A percentile compares a stretch with the other conserved stretches of the same genome.
These are phyloP conservation scores for Bryoerythrophyllum caledonicum DNA, from an alignment of 225 moss, liverwort and hornwort species.

Conservation along the genomic window DNA sequence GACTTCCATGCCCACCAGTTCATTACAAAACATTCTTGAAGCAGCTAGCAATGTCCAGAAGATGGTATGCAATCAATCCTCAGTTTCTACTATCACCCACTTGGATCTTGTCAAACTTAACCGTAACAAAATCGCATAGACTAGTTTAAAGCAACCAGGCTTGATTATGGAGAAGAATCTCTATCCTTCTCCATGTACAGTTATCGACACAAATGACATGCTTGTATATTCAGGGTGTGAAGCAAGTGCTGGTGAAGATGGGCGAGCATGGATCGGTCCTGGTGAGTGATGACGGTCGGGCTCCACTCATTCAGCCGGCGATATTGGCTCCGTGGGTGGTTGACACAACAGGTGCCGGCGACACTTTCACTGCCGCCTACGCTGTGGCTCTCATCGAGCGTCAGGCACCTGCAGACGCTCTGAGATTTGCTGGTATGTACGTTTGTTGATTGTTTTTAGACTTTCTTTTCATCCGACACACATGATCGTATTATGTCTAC, in stretches of 20 bases:
- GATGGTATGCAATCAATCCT: conserved; percentile 34
- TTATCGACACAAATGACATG: too few relatives aligned
- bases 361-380: conserved; percentile 91
- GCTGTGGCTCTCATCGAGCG: conserved; percentile 75
- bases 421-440: conserved; percentile 86
- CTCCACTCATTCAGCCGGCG: conserved; percentile 52
- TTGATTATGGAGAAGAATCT: too few relatives aligned
- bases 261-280: conserved; percentile 66
- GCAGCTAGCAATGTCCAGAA: conserved; percentile 50
- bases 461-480: not conserved
- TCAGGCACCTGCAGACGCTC: conserved; percentile 65
- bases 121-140: too few relatives aligned
- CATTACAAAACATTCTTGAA: conserved; percentile 45
- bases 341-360: conserved; percentile 94
- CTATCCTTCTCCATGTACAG: too few relatives aligned
- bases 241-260: conserved; percentile 81
- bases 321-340: conserved; percentile 70
- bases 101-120: too few relatives aligned
- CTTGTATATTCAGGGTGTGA: conserved; percentile 75
- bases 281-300: conserved; percentile 33
- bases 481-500: too few relatives aligned
- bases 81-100: not conserved
- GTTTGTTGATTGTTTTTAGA: not conserved
- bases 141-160: too few relatives aligned
- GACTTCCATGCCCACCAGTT: conserved; percentile 52